phyloP scores from a whole-genome alignment of 2,329 filamentous ascomycete species.

The Hypoxylon rubiginosum region DNA sequence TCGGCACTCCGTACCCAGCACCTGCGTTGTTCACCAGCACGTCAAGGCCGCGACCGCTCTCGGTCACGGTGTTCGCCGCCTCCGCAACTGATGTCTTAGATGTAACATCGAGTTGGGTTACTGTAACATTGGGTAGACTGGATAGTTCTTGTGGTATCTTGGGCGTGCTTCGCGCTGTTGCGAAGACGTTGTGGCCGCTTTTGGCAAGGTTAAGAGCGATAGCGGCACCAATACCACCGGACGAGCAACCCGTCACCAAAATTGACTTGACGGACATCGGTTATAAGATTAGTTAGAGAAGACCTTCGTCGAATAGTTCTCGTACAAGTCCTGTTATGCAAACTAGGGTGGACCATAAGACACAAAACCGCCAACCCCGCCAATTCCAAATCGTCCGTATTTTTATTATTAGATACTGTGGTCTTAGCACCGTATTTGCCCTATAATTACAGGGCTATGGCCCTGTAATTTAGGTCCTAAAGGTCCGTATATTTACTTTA shows the following conservation, averaged over 20 bases:
- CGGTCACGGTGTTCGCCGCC: background rate
- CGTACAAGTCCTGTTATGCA: no score
- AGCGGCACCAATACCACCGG: background rate
- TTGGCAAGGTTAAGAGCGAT: background rate
- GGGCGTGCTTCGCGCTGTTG: background rate
- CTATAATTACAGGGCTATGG: no score
- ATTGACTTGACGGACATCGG: background rate
- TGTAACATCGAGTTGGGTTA: background rate
- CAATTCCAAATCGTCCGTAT: no score
- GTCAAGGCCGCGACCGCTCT: background rate
- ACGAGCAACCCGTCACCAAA: background rate
- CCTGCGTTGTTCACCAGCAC: background rate
- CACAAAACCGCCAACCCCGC: no score
- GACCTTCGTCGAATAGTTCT: no score
- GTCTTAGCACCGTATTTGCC: no score
- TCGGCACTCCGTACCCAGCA: background rate
- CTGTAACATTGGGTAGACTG: background rate
- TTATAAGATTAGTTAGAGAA: background rate
- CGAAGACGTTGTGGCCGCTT: background rate
- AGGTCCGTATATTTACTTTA: no score
- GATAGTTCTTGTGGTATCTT: background rate
- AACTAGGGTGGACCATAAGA: no score
- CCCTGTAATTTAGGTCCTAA: no score
- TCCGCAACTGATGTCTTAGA: background rate
- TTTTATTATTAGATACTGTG: no score